Conservation (phyloP, 495 filamentous ascomycete species). For the Podospora pseudoanserina region DNA sequence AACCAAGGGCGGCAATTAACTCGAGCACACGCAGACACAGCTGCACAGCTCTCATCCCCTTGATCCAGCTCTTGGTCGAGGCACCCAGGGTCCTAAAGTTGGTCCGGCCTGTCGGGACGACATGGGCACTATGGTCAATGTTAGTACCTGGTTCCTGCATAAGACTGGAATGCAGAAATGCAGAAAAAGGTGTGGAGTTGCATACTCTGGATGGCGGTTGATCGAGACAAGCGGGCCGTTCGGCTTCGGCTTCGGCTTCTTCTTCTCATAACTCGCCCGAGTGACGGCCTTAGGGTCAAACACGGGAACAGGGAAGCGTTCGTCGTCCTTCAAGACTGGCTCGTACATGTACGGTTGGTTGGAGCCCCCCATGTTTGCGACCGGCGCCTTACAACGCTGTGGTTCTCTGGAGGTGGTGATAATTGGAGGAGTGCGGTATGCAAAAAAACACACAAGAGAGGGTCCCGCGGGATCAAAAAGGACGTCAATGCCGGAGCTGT, state of each 20-base stretch:
- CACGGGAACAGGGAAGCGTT: slow-evolving; percentile 46
- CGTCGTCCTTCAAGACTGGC: slow-evolving; percentile 40
- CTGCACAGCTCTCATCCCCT: slow-evolving; percentile 60
- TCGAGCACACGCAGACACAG: slow-evolving; percentile 60
- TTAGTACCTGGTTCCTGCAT: not conserved
- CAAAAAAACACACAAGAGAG: not conserved
- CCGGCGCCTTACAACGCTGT: not conserved
- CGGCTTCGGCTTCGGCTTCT: slow-evolving; percentile 61
- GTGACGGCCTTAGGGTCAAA: slow-evolving; percentile 86
- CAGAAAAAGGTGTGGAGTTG: slow-evolving; percentile 7
- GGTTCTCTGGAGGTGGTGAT: not conserved
- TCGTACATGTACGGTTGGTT: slow-evolving; percentile 78
- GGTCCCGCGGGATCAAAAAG: not conserved
- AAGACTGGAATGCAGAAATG: slow-evolving; percentile 4
- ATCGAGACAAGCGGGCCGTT: slow-evolving; percentile 73
- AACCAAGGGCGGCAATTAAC: slow-evolving; percentile 63
- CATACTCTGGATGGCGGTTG: slow-evolving; percentile 80
- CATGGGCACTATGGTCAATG: slow-evolving; percentile 35
- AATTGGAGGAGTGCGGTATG: not conserved
- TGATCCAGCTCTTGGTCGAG: slow-evolving; percentile 64
- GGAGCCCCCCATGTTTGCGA: slow-evolving; percentile 42
- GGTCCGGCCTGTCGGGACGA: slow-evolving; percentile 22
- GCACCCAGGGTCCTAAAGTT: slow-evolving; percentile 60
- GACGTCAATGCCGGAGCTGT: not conserved
- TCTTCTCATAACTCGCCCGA: slow-evolving; percentile 61